Base-by-base conservation (phyloP, 768 basidiomycete species). In the Hypholoma sublateritium region DNA sequence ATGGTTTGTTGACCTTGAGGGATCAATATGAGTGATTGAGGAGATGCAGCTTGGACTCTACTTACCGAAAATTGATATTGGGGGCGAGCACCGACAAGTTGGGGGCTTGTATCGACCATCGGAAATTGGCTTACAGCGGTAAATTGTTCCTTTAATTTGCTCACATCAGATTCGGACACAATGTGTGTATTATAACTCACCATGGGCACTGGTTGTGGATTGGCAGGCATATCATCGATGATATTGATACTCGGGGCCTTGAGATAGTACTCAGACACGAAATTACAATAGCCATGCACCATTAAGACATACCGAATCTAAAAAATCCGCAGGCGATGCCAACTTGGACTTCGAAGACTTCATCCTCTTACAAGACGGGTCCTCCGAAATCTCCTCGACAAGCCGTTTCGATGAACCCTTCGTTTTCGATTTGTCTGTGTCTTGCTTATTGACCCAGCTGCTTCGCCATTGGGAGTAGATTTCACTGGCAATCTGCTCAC, bases 51-150 rank as follows among this genome's bases (percentile, higher is more conserved):
- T 56, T 56, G 50, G 49, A 56, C 37, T 43, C 28, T 25, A 50
- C 55, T 35, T 42, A 58, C 57, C 12, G 36, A 36, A 58, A 58
- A 58, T 43, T 58, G 32, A 53, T 58, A 53, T 37, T 58, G 57
- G 57, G 57, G 57, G 53, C 35, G 34, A 37, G 43, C 21, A 53
- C 53, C 44, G 51, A 48, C 4, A 50, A 58, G 37, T 35, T 17
- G 57, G 50, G 47, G 9, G 43, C 28, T 19, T 37, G 32, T 28
- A 58, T 58, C 50, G 32, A 53, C 57, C n/a, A n/a, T n/a, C 13
- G 51, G 22, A 42, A 48, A 52, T 58, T 58, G 57, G 51, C 51
- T 34, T 58, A 50, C 57, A 42, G 50, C 22, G 21, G 55, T 25
- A 34, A 28, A 17, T 47, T 56, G 55, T 56, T 47, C 48, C 55